Evolutionary conservation across 163 green algal species (phyloP).

Genomic region (Smithsoniella earleae): DNA sequence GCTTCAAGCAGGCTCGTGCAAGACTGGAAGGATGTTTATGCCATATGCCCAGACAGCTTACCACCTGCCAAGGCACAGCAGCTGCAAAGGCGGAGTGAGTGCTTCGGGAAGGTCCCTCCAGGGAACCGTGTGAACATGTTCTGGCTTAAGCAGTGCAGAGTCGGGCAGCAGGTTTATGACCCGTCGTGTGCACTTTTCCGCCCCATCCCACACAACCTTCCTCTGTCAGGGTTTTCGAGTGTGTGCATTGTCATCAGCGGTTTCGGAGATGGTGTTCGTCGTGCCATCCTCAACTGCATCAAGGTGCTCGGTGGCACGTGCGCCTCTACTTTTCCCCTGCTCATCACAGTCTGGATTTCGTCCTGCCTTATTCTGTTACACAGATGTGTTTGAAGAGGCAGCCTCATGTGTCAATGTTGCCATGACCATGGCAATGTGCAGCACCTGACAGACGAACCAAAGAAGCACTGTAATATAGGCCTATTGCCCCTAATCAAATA

Average conservation of each 20-base stretch:
- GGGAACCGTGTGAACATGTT: conserved; percentile 12
- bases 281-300: background rate
- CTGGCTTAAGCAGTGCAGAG: conserved; percentile 21
- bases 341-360: too few species aligned
- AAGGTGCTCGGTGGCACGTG: conserved; percentile 17
- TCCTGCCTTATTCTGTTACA: background rate
- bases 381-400: background rate
- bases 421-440: background rate
- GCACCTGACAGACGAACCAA: background rate
- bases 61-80: background rate
- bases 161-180: background rate
- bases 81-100: background rate
- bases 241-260: conserved; percentile 12
- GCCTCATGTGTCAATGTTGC: background rate
- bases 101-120: background rate
- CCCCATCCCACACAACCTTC: conserved; percentile 5
- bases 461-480: background rate
- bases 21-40: background rate
- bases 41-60: conserved; percentile 21
- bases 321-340: too few species aligned
- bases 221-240: background rate
- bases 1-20: background rate
- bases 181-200: too few species aligned
- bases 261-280: conserved; percentile 8
- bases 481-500: too few species aligned